These are phyloP conservation scores for Kwoniella europaea DNA, from an alignment of 768 basidiomycete genomes.

Conservation along the genomic window DNA sequence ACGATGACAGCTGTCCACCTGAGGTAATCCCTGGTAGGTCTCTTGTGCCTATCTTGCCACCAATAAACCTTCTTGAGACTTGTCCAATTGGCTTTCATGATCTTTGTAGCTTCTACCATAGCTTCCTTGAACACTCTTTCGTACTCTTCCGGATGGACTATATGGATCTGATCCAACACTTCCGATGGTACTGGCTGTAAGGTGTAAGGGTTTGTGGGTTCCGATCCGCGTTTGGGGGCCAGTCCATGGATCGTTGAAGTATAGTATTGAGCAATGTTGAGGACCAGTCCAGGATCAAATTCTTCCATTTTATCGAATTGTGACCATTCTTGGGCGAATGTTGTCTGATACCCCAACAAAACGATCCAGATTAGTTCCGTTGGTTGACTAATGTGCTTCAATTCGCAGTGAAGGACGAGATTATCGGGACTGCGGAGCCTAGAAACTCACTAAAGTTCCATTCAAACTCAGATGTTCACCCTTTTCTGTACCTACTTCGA, in stretches of 20 bases:
- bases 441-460: neutral
- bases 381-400: no score
- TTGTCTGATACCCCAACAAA: no score
- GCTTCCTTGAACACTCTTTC: neutral
- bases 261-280: neutral
- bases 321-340: neutral
- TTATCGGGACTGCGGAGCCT: no score
- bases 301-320: neutral
- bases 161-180: neutral
- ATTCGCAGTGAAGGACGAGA: no score
- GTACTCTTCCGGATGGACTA: neutral
- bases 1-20: neutral
- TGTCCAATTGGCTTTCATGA: neutral
- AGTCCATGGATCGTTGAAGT: no score
- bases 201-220: no score
- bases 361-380: no score
- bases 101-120: constrained; percentile 1
- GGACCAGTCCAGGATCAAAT: neutral
- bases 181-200: no score
- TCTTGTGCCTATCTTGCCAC: neutral
- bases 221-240: no score
- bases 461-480: neutral
- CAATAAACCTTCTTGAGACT: neutral
- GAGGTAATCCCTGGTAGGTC: neutral
- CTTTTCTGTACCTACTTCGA: neutral